phyloP scores from a whole-genome alignment of 129 eudicot species.

The Artemisia tridentata region DNA sequence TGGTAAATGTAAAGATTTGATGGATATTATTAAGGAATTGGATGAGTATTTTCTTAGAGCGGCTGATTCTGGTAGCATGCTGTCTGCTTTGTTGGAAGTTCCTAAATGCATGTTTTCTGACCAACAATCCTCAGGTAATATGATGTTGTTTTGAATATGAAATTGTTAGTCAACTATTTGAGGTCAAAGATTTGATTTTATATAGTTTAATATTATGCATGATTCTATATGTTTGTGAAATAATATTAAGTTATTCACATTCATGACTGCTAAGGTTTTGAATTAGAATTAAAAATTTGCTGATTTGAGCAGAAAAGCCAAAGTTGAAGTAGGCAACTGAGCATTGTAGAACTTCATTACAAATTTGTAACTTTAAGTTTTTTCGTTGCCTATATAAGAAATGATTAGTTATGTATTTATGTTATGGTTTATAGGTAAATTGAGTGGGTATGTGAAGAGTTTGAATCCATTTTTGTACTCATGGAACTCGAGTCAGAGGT shows the following conservation, averaged over 20 bases:
- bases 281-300: background rate
- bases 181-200: background rate
- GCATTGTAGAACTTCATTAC: background rate
- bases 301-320: conserved; percentile 2
- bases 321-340: background rate
- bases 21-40: too few relatives aligned
- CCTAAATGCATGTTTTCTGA: conserved; percentile 51
- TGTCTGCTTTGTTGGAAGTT: conserved; percentile 68
- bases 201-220: background rate
- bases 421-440: conserved; percentile 35
- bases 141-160: background rate
- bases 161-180: background rate
- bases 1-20: too few relatives aligned
- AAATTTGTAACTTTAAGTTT: too few relatives aligned
- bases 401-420: background rate
- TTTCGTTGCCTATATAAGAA: background rate
- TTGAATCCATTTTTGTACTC: conserved; percentile 60
- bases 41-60: conserved; percentile 84
- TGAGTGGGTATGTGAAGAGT: conserved; percentile 56
- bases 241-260: background rate
- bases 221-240: background rate
- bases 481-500: conserved; percentile 55
- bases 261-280: background rate
- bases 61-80: conserved; percentile 70
- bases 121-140: conserved; percentile 51